phyloP scores from a whole-genome alignment of 1,284 basidiomycete genomes.

The Golubevia sp. region DNA sequence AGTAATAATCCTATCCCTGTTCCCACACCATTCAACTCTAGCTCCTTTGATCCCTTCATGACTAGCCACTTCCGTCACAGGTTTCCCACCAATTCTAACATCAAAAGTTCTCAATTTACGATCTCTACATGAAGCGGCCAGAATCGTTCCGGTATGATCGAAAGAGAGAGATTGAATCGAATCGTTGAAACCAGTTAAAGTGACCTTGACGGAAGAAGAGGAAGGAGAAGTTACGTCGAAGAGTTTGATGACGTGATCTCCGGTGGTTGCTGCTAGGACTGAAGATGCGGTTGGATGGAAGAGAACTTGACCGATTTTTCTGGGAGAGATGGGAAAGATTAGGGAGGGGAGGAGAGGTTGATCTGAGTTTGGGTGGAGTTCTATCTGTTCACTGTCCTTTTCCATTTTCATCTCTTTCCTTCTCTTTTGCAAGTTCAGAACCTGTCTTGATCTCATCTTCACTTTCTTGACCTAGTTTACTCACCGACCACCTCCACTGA shows the following conservation, averaged over 20 bases:
- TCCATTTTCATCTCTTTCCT: no score
- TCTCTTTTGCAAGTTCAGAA: no score
- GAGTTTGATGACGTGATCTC: constrained; percentile 85
- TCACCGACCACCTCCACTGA: constrained; percentile 64
- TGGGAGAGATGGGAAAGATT: constrained; percentile 25
- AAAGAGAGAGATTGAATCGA: constrained; percentile 85
- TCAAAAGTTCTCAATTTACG: constrained; percentile 91
- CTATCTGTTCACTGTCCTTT: no score
- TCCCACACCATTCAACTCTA: constrained; percentile 88
- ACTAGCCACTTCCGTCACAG: constrained; percentile 80
- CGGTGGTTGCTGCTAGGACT: constrained; percentile 83
- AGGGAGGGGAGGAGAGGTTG: no score
- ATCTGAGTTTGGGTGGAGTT: no score
- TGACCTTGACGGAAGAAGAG: constrained; percentile 64
- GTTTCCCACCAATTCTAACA: constrained; percentile 75
- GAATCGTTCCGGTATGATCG: constrained; percentile 77
- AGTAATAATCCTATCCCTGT: constrained; percentile 82
- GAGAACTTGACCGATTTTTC: constrained; percentile 90
- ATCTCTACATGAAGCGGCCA: constrained; percentile 77
- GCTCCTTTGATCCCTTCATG: constrained; percentile 94
- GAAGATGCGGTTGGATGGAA: constrained; percentile 92
- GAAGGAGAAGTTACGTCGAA: constrained; percentile 70
- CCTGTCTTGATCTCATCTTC: no score
- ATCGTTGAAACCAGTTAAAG: constrained; percentile 79
- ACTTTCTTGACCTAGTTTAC: constrained; percentile 69